Conservation (phyloP, 2,329 filamentous ascomycete genomes). For the Thelonectria olida region DNA sequence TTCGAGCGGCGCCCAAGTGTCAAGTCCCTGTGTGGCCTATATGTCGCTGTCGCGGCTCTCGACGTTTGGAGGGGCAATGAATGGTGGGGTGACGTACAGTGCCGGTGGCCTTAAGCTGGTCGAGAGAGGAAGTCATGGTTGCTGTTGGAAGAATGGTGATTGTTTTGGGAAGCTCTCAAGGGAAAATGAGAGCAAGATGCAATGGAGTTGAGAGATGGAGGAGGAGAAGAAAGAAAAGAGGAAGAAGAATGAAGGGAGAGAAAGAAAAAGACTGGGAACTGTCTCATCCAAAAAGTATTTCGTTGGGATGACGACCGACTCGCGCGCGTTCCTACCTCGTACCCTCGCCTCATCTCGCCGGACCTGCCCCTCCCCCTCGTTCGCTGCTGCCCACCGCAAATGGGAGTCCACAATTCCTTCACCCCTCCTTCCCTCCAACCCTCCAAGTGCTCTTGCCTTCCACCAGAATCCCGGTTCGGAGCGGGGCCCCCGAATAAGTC, state of each 20-base stretch:
- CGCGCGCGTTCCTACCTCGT: conserved; percentile 20
- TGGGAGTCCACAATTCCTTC: conserved; percentile 12
- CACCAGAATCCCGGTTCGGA: conserved; percentile 24
- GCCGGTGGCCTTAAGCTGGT: conserved; percentile 96
- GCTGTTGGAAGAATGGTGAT: conserved; percentile 21
- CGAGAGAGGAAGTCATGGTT: conserved; percentile 86
- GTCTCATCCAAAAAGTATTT: conserved; percentile 33
- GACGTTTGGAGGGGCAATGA: conserved; percentile 44
- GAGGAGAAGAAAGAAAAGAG: conserved; percentile 13
- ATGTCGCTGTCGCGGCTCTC: conserved; percentile 25
- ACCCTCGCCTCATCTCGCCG: conserved; percentile 18
- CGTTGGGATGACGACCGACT: conserved; percentile 27
- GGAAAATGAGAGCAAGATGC: conserved; percentile 16
- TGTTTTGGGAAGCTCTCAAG: conserved; percentile 19
- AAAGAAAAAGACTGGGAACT: conserved; percentile 35
- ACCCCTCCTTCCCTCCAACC: conserved; percentile 2
- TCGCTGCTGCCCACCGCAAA: conserved; percentile 22
- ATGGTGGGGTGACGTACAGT: conserved; percentile 74
- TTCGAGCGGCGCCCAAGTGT: neutral
- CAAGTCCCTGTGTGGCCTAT: conserved; percentile 7
- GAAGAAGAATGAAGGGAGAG: conserved; percentile 18
- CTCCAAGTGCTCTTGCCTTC: neutral
- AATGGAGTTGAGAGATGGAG: conserved; percentile 24
- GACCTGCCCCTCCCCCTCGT: conserved; percentile 32
- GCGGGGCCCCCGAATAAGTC: conserved; percentile 33